phyloP scores from a whole-genome alignment of 148 eudicot genomes.

The Heliamphora exappendiculata region DNA sequence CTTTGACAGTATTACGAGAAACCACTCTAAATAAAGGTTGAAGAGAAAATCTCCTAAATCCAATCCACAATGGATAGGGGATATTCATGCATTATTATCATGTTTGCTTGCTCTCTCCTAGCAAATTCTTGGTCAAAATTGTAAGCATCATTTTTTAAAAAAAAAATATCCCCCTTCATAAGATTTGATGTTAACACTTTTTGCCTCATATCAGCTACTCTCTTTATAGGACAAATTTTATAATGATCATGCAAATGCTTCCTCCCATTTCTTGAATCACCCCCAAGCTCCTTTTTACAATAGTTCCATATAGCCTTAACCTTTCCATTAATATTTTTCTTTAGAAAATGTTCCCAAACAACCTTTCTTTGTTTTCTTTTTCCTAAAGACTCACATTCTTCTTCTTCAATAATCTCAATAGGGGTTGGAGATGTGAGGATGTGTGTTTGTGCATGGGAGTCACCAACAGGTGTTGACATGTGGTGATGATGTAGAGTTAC shows the following conservation, averaged over 20 bases:
- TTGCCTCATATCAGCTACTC: not conserved
- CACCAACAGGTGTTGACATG: too few relatives aligned
- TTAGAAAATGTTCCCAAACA: too few relatives aligned
- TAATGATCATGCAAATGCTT: not conserved
- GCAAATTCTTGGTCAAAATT: not conserved
- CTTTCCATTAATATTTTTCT: too few relatives aligned
- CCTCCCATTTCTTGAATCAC: not conserved
- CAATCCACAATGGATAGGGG: not conserved
- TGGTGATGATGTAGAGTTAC: too few relatives aligned
- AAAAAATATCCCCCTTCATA: not conserved
- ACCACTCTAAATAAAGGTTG: not conserved
- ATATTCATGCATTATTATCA: conserved; percentile 3
- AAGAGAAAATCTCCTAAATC: not conserved
- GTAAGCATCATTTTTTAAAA: not conserved
- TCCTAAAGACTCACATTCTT: too few relatives aligned
- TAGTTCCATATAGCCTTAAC: too few relatives aligned
- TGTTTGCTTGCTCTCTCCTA: not conserved
- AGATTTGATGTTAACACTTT: not conserved
- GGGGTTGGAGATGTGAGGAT: too few relatives aligned
- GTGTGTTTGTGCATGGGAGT: too few relatives aligned
- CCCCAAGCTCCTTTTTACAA: too few relatives aligned
- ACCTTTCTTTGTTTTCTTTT: too few relatives aligned
- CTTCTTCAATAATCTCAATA: too few relatives aligned
- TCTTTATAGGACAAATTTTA: not conserved
- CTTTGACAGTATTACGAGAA: not conserved